Conservation (phyloP, 768 basidiomycete genomes). For the Tricholoma saponaceum region DNA sequence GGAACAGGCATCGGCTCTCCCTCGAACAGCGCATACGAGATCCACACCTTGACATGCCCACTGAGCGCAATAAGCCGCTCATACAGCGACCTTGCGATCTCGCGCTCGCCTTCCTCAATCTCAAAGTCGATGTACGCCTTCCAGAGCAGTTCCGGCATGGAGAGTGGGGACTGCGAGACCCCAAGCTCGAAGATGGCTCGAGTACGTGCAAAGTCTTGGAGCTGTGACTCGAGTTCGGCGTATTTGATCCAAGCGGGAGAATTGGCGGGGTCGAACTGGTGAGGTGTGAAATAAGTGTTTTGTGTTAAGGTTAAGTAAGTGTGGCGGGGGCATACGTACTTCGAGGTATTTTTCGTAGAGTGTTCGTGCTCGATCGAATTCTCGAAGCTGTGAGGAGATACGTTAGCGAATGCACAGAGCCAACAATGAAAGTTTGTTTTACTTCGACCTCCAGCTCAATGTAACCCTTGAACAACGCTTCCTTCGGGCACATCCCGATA, state of each 20-base stretch:
- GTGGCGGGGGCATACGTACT: slow-evolving; percentile 36
- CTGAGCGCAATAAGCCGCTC: slow-evolving; percentile 83
- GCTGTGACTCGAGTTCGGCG: slow-evolving; percentile 84
- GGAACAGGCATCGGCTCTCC: slow-evolving; percentile 68
- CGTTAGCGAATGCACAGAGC: background rate
- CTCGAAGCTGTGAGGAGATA: slow-evolving; percentile 57
- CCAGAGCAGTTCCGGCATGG: slow-evolving; percentile 94
- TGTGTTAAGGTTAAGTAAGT: slow-evolving; percentile 2
- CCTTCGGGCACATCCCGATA: slow-evolving; percentile 96
- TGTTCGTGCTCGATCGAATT: slow-evolving; percentile 90
- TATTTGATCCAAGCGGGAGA: slow-evolving; percentile 95
- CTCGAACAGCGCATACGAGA: slow-evolving; percentile 92
- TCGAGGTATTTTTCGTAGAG: slow-evolving; percentile 95
- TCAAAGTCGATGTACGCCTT: slow-evolving; percentile 98
- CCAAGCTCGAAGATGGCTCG: slow-evolving; percentile 95
- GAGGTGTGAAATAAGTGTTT: background rate
- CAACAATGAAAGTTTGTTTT: slow-evolving; percentile 16
- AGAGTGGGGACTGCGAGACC: slow-evolving; percentile 74
- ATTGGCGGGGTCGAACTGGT: slow-evolving; percentile 82
- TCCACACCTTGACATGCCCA: slow-evolving; percentile 97
- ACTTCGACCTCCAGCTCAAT: slow-evolving; percentile 92
- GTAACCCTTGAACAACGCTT: slow-evolving; percentile 92
- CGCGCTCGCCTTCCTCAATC: slow-evolving; percentile 88
- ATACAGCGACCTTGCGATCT: slow-evolving; percentile 78
- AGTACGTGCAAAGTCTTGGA: slow-evolving; percentile 84